phyloP scores from a whole-genome alignment of 2,329 filamentous ascomycete genomes.

The Eurotiales sp. region DNA sequence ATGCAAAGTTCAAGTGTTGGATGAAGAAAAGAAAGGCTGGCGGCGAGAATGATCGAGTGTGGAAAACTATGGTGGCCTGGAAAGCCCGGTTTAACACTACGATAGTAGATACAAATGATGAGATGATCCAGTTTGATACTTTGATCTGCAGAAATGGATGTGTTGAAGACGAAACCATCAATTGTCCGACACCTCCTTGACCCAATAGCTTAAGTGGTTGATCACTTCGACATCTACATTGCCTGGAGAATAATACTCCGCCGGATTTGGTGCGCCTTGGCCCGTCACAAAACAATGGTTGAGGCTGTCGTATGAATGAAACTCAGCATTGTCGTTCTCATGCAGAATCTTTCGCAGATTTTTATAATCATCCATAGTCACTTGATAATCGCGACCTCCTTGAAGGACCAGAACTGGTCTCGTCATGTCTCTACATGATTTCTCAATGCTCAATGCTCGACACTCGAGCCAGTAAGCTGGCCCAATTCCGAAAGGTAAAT shows the following conservation, averaged over 20 bases:
- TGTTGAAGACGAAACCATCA: too few species aligned
- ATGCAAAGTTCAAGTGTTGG: too few species aligned
- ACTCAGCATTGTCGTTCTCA: neutral
- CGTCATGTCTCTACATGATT: neutral
- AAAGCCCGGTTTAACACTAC: too few species aligned
- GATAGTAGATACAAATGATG: too few species aligned
- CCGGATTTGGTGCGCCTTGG: neutral
- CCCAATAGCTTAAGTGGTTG: neutral
- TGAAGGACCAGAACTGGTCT: neutral
- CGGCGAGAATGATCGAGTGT: too few species aligned
- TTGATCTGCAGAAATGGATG: too few species aligned
- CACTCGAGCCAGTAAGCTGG: neutral
- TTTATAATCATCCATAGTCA: neutral
- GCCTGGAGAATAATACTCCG: neutral
- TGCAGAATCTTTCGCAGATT: neutral
- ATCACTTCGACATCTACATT: neutral
- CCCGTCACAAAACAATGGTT: constrained; percentile 1
- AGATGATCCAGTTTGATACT: too few species aligned
- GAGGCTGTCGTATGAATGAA: neutral
- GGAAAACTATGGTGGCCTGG: too few species aligned
- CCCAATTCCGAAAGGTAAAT: neutral
- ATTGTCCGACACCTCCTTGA: neutral
- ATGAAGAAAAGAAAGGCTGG: too few species aligned
- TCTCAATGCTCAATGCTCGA: neutral
- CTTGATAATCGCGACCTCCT: neutral